Percentiles rank a stretch among this genome's conserved stretches.
These are phyloP conservation scores for Rosa multiflora DNA, from an alignment of 306 rosid species.

Conservation along the genomic window DNA sequence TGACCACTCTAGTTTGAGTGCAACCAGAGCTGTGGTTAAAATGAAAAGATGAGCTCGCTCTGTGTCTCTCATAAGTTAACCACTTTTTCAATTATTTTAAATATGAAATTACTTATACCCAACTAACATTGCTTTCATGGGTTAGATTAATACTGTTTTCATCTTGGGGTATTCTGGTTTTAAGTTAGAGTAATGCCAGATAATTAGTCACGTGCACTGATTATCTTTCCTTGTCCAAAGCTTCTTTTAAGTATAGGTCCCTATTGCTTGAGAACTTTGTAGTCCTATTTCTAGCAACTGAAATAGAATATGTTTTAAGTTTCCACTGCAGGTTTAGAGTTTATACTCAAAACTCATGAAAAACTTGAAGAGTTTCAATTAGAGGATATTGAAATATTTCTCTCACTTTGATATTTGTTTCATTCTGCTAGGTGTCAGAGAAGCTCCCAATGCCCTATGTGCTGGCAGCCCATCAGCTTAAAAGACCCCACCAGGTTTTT, in stretches of 20 bases:
- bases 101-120: neutral
- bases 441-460: constrained; percentile 99
- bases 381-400: neutral
- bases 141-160: neutral
- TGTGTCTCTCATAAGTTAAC: neutral
- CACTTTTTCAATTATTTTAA: neutral
- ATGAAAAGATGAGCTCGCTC: neutral
- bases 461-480: constrained; percentile 93
- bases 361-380: neutral
- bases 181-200: neutral
- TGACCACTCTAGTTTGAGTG: neutral
- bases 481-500: constrained; percentile 89
- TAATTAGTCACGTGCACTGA: neutral
- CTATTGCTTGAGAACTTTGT: neutral
- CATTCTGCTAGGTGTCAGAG: constrained; percentile 78
- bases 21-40: too few species aligned
- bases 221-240: neutral
- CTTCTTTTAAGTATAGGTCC: neutral
- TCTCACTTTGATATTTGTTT: constrained; percentile 19
- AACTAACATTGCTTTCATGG: neutral
- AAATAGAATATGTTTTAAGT: neutral
- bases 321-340: neutral
- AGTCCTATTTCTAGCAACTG: neutral
- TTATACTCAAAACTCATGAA: neutral
- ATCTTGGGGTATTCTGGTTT: neutral